Base-by-base conservation (phyloP, 2,329 filamentous ascomycete genomes). In the Colletotrichum agaves region DNA sequence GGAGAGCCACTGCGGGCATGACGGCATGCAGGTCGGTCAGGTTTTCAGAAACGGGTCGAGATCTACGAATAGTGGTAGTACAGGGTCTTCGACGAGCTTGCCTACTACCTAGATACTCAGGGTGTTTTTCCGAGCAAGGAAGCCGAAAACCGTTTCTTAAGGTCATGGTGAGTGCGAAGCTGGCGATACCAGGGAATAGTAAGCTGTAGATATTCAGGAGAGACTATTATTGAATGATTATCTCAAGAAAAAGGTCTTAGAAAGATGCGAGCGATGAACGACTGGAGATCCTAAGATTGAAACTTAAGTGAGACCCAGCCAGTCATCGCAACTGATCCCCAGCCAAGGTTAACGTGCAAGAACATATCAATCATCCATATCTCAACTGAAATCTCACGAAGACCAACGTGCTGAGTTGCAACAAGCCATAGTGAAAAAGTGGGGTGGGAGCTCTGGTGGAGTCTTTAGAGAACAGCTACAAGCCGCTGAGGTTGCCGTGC, bases 21-120 rank as follows among this genome's bases (percentile, higher is more conserved):
- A 67, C 64, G 53, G 64, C 61, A 67, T 67, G 61, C 64, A 59
- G 39, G 60, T 21, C 64, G 53, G 39, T 4, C 33, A 11, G 49
- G 52, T 13, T 33, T 1, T 64, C 64, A 33, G 59, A 55, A 67
- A 53, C 41, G 47, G 58, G 60, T 52, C 33, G 37, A 60, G 65
- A 67, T 67, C 65, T 64, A 21, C 61, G 44, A 43, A 31, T 3
- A 2, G 57, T 41, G 59, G 43, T 50, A 46, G 50, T 39, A 53
- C 46, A 47, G 37, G 31, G 15, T 37, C 23, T 17, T n/a, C 15
- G 35, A 31, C 52, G 21, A 58, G 23, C 53, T 67, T 63, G 64
- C 53, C 47, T 55, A 21, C n/a, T 8, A 58, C n/a, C n/a, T n/a
- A 31, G 56, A 21, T 33, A 19, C 6, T 31, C 39, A 46, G 59